Base-by-base conservation (phyloP, 805 yeast species). In the Kodamaea leandrae region DNA sequence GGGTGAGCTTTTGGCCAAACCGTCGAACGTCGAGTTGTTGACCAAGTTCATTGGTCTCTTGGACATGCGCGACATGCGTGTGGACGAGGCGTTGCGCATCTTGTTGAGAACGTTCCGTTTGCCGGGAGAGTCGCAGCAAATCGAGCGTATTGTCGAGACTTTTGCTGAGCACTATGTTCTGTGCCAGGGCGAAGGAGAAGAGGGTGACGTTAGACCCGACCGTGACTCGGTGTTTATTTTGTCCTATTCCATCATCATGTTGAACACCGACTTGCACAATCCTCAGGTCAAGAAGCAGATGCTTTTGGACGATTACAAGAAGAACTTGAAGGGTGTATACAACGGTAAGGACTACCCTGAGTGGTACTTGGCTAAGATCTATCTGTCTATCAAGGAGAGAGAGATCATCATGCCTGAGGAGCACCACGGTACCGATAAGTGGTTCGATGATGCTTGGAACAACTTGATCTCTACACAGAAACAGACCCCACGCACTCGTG, bases 351-450 rank as follows among this genome's bases (percentile, higher is more conserved):
- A 90, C 61, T 90, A 86, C 66, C 91, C 95, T 3, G 74, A 73
- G 17, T 89, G 96, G 86, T 91, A 88, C 55, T 68, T 91, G 46
- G 80, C 82, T 45, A 84, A 77, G 48, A 88, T 91, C 18, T 93
- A 86, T 61, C 66, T 76, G 18, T 84, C 95, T 1, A 90, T 93
- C 41, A 75, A 79, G 46, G 86, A 83, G 42, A 77, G 84, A 39
- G 99, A 93, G 61, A 93, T 93, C 48, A 87, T 93, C 36, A 86
- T 95, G 90, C 98, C 99, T 0, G 98, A 93, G 54, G 99, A 93
- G 55, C 97, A 91, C 52, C 95, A 88, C 57, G 93, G 91, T 12
- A 86, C 89, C 8, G 86, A 88, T 15, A 88, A 85, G 57, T 84
- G 96, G 82, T 91, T 90, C 61, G 97, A 90, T 56, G 91, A 86